phyloP scores from a whole-genome alignment of 140 eudicot species.

The Flaveria floridana region DNA sequence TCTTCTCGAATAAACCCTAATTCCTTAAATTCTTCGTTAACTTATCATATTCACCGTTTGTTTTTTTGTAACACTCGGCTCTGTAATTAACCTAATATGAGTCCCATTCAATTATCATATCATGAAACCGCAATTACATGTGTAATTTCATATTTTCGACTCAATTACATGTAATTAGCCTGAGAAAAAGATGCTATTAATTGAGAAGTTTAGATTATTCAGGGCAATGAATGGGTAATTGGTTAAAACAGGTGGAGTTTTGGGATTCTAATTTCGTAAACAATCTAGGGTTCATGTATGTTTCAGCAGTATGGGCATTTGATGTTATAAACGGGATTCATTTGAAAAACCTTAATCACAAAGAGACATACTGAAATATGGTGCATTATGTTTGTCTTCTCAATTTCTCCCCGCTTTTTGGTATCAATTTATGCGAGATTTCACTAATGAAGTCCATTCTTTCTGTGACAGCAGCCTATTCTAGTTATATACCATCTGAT shows the following conservation, averaged over 20 bases:
- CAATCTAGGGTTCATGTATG: slow-evolving; percentile 6
- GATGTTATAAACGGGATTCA: not conserved
- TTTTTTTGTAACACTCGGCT: not conserved
- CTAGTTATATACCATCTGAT: slow-evolving; percentile 57
- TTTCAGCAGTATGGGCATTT: slow-evolving; percentile 1
- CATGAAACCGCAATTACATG: not conserved
- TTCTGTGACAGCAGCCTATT: slow-evolving; percentile 36
- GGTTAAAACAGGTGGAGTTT: too few relatives aligned
- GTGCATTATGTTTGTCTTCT: not conserved
- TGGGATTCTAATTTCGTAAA: too few relatives aligned
- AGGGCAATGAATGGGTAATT: too few relatives aligned
- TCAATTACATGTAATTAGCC: not conserved
- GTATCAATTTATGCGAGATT: not conserved
- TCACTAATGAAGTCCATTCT: slow-evolving; percentile 1
- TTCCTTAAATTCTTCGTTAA: not conserved
- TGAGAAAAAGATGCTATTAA: too few relatives aligned
- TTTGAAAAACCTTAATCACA: not conserved
- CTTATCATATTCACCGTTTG: not conserved
- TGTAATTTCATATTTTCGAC: not conserved
- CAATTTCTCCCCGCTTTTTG: not conserved
- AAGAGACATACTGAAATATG: not conserved
- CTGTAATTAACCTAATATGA: not conserved
- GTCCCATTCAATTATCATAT: not conserved
- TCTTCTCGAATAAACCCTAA: slow-evolving; percentile 31
- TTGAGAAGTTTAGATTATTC: too few relatives aligned